Evolutionary conservation across 306 rosid genomes (phyloP), one percentile per base, ranked within the genome.

Genomic region (cucumber (Cucumis sativus)): DNA sequence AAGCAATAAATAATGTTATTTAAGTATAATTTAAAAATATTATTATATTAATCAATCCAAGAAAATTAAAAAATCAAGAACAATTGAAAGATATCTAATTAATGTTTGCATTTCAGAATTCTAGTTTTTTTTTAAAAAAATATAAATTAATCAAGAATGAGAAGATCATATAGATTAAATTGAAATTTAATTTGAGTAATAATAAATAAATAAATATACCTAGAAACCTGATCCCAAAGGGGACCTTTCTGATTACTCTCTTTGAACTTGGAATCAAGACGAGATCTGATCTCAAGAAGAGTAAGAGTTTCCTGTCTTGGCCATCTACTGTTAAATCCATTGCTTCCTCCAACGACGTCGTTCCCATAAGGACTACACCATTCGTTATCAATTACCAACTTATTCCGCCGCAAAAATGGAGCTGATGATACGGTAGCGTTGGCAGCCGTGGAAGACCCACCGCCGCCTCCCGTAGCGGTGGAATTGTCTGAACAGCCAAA

Each of bases 211-310:
- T 35, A 35, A 12, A 70, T 54, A 86, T 91, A 91, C 97, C 97
- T 91, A 83, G 97, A 89, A 66, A 91, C 89, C 71, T 91, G 86
- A 76, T 91, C 91, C 97, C 97, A 91, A 64, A 91, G 83, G 6
- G 97, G 95, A 9, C 90, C 97, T 76, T 89, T 91, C 65, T 88
- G 95, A 84, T 89, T 91, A 55, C 88, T 85, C 78, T 89, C 90
- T 84, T 84, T 91, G 86, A 91, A 91, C 84, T 84, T 89, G 71
- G 92, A 84, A 91, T 89, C 91, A 76, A 91, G 95, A 47, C 87
- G 87, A 81, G 97, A 91, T 91, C 97, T 89, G 90, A 91, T 89
- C 86, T 91, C 97, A 1, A 91, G 88, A 78, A 91, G 97, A 3
- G 88, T 85, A 37, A 91, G 95, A 28, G 95, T 91, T 79, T 91